Evolutionary conservation across 306 rosid species (phyloP), one percentile per base, ranked within the genome.

Genomic region (Sesbania bispinosa): DNA sequence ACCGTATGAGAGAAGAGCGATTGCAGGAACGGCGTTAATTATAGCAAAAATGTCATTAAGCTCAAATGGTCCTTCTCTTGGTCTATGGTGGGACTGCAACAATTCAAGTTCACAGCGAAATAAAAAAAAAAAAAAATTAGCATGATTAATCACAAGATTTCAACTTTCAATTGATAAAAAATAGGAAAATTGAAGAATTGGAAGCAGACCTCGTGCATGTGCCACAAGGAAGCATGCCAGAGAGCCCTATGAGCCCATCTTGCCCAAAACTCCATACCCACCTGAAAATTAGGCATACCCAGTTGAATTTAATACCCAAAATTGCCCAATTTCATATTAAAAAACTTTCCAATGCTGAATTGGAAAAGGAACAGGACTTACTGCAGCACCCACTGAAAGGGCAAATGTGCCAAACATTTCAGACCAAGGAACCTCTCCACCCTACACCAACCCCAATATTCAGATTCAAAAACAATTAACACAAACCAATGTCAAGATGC

Each of bases 31-130:
- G 2, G 99, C 99, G 71, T 94, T 94, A 4, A 26, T 82, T 50
- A 94, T 85, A 4, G 99, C 99, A 64, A 94, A 94, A 19, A 91
- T 91, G 39, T 94, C 99, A 84, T 94, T 94, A 7, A 94, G 88
- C 81, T 94, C 99, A 46, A 94, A 94, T 0, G 97, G 87, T 1
- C 97, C 99, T 81, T 94, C 99, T 80, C 99, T 91, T n/a, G 97
- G 85, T 69, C 86, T 67, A 78, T 94, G 99, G 71, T 94, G 99
- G 2, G 99, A 94, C 99, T 94, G 78, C 52, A 53, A 88, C 57
- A 75, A 75, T 60, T 62, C 33, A 78, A 51, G 2, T 36, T 74
- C 53, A 62, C n/a, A n/a, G n/a, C n/a, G n/a, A n/a, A n/a, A n/a
- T n/a, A n/a, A n/a, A n/a, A 58, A 4, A 27, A 27, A 27, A 27